Conservation (phyloP, 1,139 yeast species). For the Arxiozyma telluris region DNA sequence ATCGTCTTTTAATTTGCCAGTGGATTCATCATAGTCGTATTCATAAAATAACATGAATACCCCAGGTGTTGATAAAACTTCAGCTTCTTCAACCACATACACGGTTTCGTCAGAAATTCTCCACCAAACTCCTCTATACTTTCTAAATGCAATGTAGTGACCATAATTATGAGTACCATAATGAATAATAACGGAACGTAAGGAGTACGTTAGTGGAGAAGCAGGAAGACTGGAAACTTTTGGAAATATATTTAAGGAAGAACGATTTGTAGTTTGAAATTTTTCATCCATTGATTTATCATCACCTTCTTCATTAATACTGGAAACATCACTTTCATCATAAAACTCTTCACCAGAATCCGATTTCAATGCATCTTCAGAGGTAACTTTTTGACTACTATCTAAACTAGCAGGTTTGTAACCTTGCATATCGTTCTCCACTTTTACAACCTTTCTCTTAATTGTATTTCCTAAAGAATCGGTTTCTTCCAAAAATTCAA, state of each 20-base stretch:
- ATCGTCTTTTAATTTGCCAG: slow-evolving; percentile 29
- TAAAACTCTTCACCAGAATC: slow-evolving; percentile 8
- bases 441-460: slow-evolving; percentile 11
- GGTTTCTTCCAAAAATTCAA: slow-evolving; percentile 20
- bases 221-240: slow-evolving; percentile 24
- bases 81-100: slow-evolving; percentile 66
- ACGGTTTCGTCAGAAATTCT: slow-evolving; percentile 86
- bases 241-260: slow-evolving; percentile 9
- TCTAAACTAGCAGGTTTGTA: slow-evolving; percentile 9
- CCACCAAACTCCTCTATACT: slow-evolving; percentile 84
- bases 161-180: slow-evolving; percentile 95
- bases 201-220: slow-evolving; percentile 47
- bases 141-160: slow-evolving; percentile 82
- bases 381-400: slow-evolving; percentile 1
- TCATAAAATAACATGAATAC: slow-evolving; percentile 91
- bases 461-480: slow-evolving; percentile 28
- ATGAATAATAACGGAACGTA: slow-evolving; percentile 82
- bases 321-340: slow-evolving; percentile 8
- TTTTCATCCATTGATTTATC: slow-evolving; percentile 8
- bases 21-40: slow-evolving; percentile 37
- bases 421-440: slow-evolving; percentile 9
- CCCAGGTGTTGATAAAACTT: slow-evolving; percentile 75
- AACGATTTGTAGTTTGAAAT: slow-evolving; percentile 6
- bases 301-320: slow-evolving; percentile 6
- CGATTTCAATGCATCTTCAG: slow-evolving; percentile 5